Conservation (phyloP, 495 filamentous ascomycete genomes). For the Aspergillus steynii region DNA sequence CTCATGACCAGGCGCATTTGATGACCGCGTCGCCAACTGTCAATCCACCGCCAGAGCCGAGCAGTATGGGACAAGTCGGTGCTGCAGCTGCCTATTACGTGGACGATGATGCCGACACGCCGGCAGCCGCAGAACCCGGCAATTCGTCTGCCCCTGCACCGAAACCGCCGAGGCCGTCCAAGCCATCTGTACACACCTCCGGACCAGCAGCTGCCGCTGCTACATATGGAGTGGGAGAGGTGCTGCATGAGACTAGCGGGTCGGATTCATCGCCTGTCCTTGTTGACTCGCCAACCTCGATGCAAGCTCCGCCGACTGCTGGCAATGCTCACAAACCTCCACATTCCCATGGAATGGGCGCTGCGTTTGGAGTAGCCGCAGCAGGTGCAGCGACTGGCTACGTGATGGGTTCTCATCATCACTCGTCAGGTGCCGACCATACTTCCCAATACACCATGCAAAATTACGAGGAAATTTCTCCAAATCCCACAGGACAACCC, state of each 20-base stretch:
- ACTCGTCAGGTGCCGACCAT: slow-evolving; percentile 33
- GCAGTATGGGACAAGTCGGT: slow-evolving; percentile 48
- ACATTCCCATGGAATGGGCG: slow-evolving; percentile 33
- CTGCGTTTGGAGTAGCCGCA: slow-evolving; percentile 45
- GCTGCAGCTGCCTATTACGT: slow-evolving; percentile 54
- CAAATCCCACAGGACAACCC: slow-evolving; percentile 15
- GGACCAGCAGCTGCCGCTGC: slow-evolving; percentile 26
- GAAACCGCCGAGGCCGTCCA: slow-evolving; percentile 31
- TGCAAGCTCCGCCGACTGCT: slow-evolving; percentile 22
- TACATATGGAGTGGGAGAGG: slow-evolving; percentile 29
- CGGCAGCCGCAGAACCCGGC: slow-evolving; percentile 15
- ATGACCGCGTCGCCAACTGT: slow-evolving; percentile 48
- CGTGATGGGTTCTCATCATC: slow-evolving; percentile 42
- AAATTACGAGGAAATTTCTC: slow-evolving; percentile 32
- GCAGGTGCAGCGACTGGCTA: slow-evolving; percentile 53
- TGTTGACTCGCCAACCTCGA: slow-evolving; percentile 16
- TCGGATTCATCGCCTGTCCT: slow-evolving; percentile 19
- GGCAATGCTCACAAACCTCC: slow-evolving; percentile 25
- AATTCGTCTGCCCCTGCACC: slow-evolving; percentile 18
- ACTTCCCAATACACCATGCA: slow-evolving; percentile 32
- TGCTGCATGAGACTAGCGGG: slow-evolving; percentile 19
- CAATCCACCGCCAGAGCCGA: slow-evolving; percentile 54
- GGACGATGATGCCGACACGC: slow-evolving; percentile 18
- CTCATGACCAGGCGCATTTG: slow-evolving; percentile 50
- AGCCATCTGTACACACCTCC: slow-evolving; percentile 28